A percentile compares a stretch with the other conserved stretches of the same genome.
Conservation (phyloP, 2,329 filamentous ascomycete species). For the Aspergillus sp. region DNA sequence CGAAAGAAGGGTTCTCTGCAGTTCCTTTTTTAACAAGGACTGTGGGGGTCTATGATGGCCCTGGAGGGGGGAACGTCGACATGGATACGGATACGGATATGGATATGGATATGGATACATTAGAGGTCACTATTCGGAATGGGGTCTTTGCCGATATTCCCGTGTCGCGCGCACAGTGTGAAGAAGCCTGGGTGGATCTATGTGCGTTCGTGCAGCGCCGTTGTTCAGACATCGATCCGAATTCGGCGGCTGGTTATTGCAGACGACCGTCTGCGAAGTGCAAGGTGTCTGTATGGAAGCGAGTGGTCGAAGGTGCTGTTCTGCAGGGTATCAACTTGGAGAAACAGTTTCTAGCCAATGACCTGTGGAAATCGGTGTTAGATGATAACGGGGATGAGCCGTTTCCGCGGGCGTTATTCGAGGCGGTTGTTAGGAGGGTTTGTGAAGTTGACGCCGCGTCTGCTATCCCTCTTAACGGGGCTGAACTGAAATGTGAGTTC, state of each 20-base stretch:
- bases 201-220: conserved; percentile 43
- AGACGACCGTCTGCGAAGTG: conserved; percentile 43
- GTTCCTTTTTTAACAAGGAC: conserved; percentile 20
- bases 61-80: conserved; percentile 11
- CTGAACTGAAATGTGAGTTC: conserved; percentile 32
- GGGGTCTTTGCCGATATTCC: conserved; percentile 44
- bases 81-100: conserved; percentile 6
- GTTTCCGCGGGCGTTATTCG: conserved; percentile 28
- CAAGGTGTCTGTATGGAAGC: conserved; percentile 44
- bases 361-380: conserved; percentile 34
- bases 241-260: conserved; percentile 14
- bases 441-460: conserved; percentile 20
- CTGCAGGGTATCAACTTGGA: conserved; percentile 34
- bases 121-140: conserved; percentile 10
- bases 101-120: no score
- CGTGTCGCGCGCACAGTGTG: conserved; percentile 45
- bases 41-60: conserved; percentile 24
- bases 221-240: conserved; percentile 8
- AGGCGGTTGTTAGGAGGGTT: conserved; percentile 31
- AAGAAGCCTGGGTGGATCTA: conserved; percentile 42
- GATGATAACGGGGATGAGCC: conserved; percentile 27
- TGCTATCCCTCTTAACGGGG: conserved; percentile 3
- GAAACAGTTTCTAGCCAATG: conserved; percentile 34
- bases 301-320: conserved; percentile 30
- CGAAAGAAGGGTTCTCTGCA: conserved; percentile 24